Percentiles rank a stretch among this genome's conserved stretches.
Conservation (phyloP, 2,329 filamentous ascomycete genomes). For the Penicillium rolfsii region DNA sequence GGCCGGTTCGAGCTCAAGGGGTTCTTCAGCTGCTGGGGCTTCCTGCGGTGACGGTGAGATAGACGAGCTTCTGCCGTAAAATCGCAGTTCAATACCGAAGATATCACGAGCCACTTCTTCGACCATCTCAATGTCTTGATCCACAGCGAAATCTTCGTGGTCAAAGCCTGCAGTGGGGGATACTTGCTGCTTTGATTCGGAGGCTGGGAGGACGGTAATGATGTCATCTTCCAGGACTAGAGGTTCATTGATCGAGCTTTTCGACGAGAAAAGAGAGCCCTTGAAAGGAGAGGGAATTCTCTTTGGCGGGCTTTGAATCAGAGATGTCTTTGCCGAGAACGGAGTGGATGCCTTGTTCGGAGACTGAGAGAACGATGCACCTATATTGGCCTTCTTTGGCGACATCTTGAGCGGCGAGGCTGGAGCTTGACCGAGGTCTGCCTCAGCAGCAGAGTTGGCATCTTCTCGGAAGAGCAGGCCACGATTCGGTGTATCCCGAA, state of each 20-base stretch:
- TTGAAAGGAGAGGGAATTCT: conserved; percentile 48
- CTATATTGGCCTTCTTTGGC: conserved; percentile 46
- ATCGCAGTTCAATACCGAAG: conserved; percentile 28
- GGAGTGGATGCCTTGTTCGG: conserved; percentile 39
- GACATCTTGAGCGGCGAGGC: conserved; percentile 49
- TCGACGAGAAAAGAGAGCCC: conserved; percentile 28
- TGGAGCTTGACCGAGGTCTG: conserved; percentile 35
- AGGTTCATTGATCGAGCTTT: conserved; percentile 6
- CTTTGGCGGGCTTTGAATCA: conserved; percentile 51
- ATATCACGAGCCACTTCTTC: conserved; percentile 29
- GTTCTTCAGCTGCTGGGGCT: conserved; percentile 8
- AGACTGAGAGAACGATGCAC: conserved; percentile 42
- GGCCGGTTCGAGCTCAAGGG: conserved; percentile 1
- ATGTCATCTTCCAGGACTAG: background rate
- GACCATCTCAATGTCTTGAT: conserved; percentile 26
- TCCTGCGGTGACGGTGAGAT: conserved; percentile 12
- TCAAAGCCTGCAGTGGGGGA: no score
- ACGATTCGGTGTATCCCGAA: conserved; percentile 48
- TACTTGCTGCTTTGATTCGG: background rate
- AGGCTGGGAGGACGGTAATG: background rate
- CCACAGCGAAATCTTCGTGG: conserved; percentile 9
- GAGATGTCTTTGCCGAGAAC: conserved; percentile 38
- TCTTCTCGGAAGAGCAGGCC: conserved; percentile 33
- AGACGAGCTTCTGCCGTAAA: conserved; percentile 12
- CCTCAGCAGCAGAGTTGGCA: conserved; percentile 24